Percentiles rank a stretch among this genome's conserved stretches.
These are phyloP conservation scores for Candida palmyrensis DNA, from an alignment of 805 yeast genomes.

Conservation along the genomic window DNA sequence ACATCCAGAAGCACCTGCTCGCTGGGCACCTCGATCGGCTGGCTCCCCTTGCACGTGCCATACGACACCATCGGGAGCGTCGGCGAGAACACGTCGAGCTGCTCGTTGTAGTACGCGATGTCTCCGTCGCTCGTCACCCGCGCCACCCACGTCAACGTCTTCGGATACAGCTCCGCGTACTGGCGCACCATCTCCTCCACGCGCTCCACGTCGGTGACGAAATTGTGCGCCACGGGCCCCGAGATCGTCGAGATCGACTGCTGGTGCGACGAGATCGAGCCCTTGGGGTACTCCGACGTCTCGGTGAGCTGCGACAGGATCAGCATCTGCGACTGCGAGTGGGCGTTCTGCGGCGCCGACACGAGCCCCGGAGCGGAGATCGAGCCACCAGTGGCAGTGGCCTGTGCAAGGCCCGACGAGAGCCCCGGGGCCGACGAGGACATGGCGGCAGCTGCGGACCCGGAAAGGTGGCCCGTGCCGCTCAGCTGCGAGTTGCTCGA, in stretches of 20 bases:
- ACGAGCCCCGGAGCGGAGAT: too few species aligned
- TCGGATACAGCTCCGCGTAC: too few species aligned
- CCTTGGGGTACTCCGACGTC: too few species aligned
- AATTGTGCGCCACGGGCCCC: conserved; percentile 9
- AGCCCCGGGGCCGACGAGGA: neutral
- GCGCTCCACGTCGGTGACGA: conserved; percentile 16
- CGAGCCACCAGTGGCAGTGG: too few species aligned
- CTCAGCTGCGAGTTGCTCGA: too few species aligned
- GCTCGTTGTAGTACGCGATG: conserved; percentile 55
- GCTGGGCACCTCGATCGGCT: conserved; percentile 25
- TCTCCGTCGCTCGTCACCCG: conserved; percentile 51
- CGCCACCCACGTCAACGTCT: conserved; percentile 52
- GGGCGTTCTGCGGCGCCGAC: too few species aligned
- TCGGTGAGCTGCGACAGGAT: too few species aligned
- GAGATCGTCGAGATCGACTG: conserved; percentile 9
- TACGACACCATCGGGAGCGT: conserved; percentile 48
- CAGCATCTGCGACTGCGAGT: too few species aligned
- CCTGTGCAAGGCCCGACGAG: neutral
- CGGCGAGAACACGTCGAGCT: conserved; percentile 54
- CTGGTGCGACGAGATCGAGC: neutral
- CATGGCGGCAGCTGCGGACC: neutral
- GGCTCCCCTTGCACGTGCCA: conserved; percentile 12
- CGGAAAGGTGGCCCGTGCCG: too few species aligned
- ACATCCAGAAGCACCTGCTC: conserved; percentile 16
- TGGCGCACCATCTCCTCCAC: conserved; percentile 27